Evolutionary conservation across 176 grass and related monocot species (phyloP), one percentile per base, ranked within the genome.

Genomic region (Musa acuminata): DNA sequence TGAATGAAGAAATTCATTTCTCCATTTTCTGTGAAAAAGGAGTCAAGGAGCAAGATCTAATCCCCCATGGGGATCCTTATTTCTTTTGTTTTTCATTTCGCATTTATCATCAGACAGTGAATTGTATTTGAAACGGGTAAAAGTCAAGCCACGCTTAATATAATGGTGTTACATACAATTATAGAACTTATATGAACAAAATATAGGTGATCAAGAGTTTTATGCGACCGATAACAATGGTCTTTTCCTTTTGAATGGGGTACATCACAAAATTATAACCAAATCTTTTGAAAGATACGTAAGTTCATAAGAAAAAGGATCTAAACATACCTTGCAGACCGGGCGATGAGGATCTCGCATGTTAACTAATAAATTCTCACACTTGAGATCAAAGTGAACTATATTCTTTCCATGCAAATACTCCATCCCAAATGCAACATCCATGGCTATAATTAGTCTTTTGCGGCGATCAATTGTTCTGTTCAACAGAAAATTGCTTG

Each of bases 351-450:
- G 78, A 80, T 80, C 78, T 72, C 78, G 69, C 78, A 80, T 80
- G 17, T 80, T 80, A 23, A 80, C 48, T 10, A 80, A 80, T 49
- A 80, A 80, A 14, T 80, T 80, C 21, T 80, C 54, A 16, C 67
- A 80, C 78, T 80, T 80, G n/a, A 80, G 49, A 73, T 80, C 69
- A 35, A 80, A 80, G 59, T 80, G 78, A 52, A 80, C 69, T 51
- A 73, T 80, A 49, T 80, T 80, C 17, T 80, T 80, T 25, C 49
- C 68, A 35, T 80, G 78, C 51, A 80, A 55, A 62, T 80, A 80
- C 24, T 80, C 78, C 69, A 80, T 80, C 16, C 78, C 69, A 53
- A 72, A 80, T 64, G 78, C 78, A n/a, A 70, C 78, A 80, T 80
- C 78, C 78, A 80, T 80, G 13, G 69, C 78, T 80, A 80, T 80